Evolutionary conservation across 1,139 yeast species (phyloP).

Genomic region (Blastobotrys capitulatus): DNA sequence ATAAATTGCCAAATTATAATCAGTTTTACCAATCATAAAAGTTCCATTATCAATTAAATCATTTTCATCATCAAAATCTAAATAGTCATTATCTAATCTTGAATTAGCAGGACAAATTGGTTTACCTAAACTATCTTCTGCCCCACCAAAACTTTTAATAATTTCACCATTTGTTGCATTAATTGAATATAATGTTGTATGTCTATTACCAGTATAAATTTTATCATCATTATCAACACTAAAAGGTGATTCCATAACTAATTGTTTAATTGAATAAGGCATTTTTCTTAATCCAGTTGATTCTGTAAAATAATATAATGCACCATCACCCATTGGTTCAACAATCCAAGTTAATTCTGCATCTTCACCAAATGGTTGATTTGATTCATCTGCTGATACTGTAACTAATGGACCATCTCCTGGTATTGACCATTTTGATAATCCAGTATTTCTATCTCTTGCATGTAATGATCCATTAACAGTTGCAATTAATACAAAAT

Average conservation of each 20-base stretch:
- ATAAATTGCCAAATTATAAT: constrained; percentile 55
- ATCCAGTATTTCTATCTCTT: constrained; percentile 70
- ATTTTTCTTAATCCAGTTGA: constrained; percentile 70
- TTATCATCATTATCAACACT: constrained; percentile 71
- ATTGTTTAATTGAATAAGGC: constrained; percentile 74
- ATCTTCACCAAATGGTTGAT: constrained; percentile 23
- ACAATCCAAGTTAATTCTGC: constrained; percentile 62
- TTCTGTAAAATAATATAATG: constrained; percentile 79
- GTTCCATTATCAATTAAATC: constrained; percentile 26
- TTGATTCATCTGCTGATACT: constrained; percentile 16
- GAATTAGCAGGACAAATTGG: constrained; percentile 19
- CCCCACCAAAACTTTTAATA: constrained; percentile 60
- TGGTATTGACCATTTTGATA: constrained; percentile 69
- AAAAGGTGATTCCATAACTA: constrained; percentile 75
- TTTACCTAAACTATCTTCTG: constrained; percentile 23
- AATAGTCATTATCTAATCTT: constrained; percentile 5
- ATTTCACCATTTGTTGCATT: constrained; percentile 74
- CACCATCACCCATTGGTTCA: constrained; percentile 86
- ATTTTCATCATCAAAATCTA: constrained; percentile 19
- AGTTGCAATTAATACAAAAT: constrained; percentile 66
- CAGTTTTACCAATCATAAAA: constrained; percentile 38
- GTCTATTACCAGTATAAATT: constrained; percentile 80
- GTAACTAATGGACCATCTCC: constrained; percentile 37
- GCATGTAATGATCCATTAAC: constrained; percentile 89
- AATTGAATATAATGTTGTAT: constrained; percentile 69